phyloP scores from a whole-genome alignment of 2,329 filamentous ascomycete genomes.

The Domatiomyces catenatus region DNA sequence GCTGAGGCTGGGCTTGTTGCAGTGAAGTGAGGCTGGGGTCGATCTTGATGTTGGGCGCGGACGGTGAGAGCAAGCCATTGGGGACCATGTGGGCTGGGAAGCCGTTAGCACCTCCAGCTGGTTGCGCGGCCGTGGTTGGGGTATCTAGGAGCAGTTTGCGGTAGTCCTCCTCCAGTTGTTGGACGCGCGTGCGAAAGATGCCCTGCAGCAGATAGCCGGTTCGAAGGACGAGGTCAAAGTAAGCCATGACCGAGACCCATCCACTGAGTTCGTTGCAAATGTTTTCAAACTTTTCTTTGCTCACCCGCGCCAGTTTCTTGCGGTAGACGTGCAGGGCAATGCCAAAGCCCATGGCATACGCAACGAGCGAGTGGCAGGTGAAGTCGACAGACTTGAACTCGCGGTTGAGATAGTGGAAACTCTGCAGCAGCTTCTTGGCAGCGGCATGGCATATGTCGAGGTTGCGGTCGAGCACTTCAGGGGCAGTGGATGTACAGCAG shows the following conservation, averaged over 20 bases:
- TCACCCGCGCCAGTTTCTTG: slow-evolving; percentile 6
- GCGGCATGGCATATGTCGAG: slow-evolving; percentile 20
- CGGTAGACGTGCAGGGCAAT: slow-evolving; percentile 14
- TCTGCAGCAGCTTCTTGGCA: slow-evolving; percentile 18
- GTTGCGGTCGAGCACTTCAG: slow-evolving; percentile 20
- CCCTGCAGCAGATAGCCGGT: slow-evolving; percentile 6
- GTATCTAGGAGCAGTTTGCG: slow-evolving; percentile 8
- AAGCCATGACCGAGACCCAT: slow-evolving; percentile 12
- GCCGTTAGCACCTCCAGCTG: background rate
- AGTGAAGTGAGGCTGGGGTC: background rate
- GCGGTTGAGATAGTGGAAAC: slow-evolving; percentile 16
- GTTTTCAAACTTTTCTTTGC: slow-evolving; percentile 14
- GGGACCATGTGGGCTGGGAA: background rate
- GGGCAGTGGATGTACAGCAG: slow-evolving; percentile 25
- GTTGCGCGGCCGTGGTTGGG: slow-evolving; percentile 1
- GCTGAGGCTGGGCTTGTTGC: background rate
- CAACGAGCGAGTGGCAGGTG: slow-evolving; percentile 16
- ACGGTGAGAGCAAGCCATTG: background rate
- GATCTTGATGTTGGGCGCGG: background rate
- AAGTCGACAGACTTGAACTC: slow-evolving; percentile 18
- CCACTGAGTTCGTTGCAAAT: slow-evolving; percentile 17
- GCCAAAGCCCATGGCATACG: slow-evolving; percentile 16
- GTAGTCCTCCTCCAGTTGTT: slow-evolving; percentile 13
- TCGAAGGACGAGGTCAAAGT: slow-evolving; percentile 13
- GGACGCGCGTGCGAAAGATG: slow-evolving; percentile 14